phyloP scores from a whole-genome alignment of 2,329 filamentous ascomycete genomes.

The Didymella glomerata region DNA sequence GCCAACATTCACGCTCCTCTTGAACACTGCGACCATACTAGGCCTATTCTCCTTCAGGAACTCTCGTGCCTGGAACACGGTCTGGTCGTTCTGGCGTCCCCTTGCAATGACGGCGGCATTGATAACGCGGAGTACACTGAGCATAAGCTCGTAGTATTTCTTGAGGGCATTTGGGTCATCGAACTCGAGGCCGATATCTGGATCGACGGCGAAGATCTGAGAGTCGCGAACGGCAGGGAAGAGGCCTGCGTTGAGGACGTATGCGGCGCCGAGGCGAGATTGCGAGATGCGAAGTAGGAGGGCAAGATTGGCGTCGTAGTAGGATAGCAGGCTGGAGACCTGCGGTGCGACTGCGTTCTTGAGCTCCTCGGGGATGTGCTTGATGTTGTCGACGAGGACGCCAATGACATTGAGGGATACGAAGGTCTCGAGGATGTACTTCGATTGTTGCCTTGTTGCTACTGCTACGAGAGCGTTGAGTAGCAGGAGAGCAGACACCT shows the following conservation, averaged over 20 bases:
- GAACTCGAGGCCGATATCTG: slow-evolving; percentile 84
- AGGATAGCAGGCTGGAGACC: slow-evolving; percentile 63
- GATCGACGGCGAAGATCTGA: slow-evolving; percentile 86
- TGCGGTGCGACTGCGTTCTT: slow-evolving; percentile 55
- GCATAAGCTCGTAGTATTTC: slow-evolving; percentile 84
- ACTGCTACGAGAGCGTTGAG: slow-evolving; percentile 79
- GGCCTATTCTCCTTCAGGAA: slow-evolving; percentile 86
- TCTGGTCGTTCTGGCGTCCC: slow-evolving; percentile 79
- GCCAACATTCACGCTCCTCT: slow-evolving; percentile 83
- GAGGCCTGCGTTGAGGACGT: slow-evolving; percentile 87
- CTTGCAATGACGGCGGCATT: slow-evolving; percentile 81
- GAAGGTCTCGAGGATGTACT: slow-evolving; percentile 79
- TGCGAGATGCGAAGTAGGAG: slow-evolving; percentile 86
- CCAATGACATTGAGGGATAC: slow-evolving; percentile 89
- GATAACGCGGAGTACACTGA: slow-evolving; percentile 81
- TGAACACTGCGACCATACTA: slow-evolving; percentile 88
- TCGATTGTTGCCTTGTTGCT: slow-evolving; percentile 74
- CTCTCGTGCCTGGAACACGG: slow-evolving; percentile 74
- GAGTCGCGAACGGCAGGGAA: slow-evolving; percentile 83
- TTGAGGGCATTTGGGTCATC: slow-evolving; percentile 74
- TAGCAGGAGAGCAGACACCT: slow-evolving; percentile 86
- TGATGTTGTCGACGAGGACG: slow-evolving; percentile 87
- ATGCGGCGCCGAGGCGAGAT: slow-evolving; percentile 81
- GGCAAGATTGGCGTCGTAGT: slow-evolving; percentile 78
- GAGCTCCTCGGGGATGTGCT: slow-evolving; percentile 75